Evolutionary conservation across 306 rosid species (phyloP), one percentile per base, ranked within the genome.

Genomic region (Hippophae tibetana): DNA sequence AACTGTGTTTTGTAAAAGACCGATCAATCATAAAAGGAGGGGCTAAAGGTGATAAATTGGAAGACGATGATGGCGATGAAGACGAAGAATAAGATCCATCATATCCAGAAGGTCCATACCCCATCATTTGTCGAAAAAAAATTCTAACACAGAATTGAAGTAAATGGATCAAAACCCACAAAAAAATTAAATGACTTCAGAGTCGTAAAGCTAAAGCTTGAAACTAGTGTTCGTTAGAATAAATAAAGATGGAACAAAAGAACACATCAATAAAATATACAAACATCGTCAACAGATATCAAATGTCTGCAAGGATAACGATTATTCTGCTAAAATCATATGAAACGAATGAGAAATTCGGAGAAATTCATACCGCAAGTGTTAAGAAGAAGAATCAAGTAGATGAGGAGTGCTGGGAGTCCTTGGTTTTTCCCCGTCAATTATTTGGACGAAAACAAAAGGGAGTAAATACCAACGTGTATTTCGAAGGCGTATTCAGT

Each of bases 21-120:
- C 82, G 85, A 64, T 77, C 82, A 3, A 87, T 79, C 11, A 88
- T 85, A 38, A 92, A 92, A 7, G 99, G 96, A 0, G 80, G 83
- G 0, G 99, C 96, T 44, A 76, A 79, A 65, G 96, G 81, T 42
- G 95, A 92, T 52, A 92, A 73, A 69, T 72, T 92, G 14, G 99
- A 88, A 40, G 76, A 62, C 0, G 93, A 70, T 26, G 79, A 43
- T n/a, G 83, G 38, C 38, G 38, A 31, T 2, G 38, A 31, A 31
- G 38, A 31, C 38, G 38, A 57, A 18, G 62, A 61, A 57, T 61
- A 73, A 63, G 75, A 71, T 2, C 78, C 61, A 76, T 87, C 83
- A 68, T 74, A 66, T 25, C 72, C 78, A 69, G 70, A 67, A 25
- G 74, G 58, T 13, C 80, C 82, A 63, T 73, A 79, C 62, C 86